Conservation (phyloP, 1,284 basidiomycete genomes). For the Athelia psychrophila region DNA sequence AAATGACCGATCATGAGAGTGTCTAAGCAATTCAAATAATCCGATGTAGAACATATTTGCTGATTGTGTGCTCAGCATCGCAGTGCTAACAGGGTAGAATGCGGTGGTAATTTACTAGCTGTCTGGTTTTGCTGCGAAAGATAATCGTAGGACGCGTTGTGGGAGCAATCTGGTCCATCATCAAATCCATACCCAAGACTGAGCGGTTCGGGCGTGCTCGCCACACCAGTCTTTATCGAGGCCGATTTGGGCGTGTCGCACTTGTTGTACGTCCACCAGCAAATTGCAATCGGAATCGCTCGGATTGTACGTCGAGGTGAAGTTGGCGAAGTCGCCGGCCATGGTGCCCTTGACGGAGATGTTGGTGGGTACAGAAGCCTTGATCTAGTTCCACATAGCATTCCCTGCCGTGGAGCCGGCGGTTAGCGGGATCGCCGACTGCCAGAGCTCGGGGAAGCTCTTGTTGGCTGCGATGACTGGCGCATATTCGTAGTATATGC, state of each 20-base stretch:
- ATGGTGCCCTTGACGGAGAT: too few species aligned
- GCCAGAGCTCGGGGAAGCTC: constrained; percentile 47
- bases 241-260: constrained; percentile 54
- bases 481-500: too few species aligned
- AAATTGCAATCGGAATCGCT: too few species aligned
- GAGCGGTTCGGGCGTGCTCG: constrained; percentile 61
- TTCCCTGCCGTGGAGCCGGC: constrained; percentile 45
- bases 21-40: too few species aligned
- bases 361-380: too few species aligned
- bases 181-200: constrained; percentile 66
- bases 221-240: constrained; percentile 50
- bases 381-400: too few species aligned
- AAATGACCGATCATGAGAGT: too few species aligned
- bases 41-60: constrained; percentile 81
- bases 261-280: constrained; percentile 57
- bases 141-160: constrained; percentile 50
- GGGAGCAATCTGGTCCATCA: constrained; percentile 58
- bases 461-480: constrained; percentile 37
- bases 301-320: constrained; percentile 12
- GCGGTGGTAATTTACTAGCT: constrained; percentile 46
- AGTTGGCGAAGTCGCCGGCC: constrained; percentile 34
- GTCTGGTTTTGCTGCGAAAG: constrained; percentile 63
- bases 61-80: constrained; percentile 12
- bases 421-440: constrained; percentile 39
- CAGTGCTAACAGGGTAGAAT: background rate